These are phyloP conservation scores for Ogataea polymorpha DNA, from an alignment of 805 yeast genomes.

Conservation along the genomic window DNA sequence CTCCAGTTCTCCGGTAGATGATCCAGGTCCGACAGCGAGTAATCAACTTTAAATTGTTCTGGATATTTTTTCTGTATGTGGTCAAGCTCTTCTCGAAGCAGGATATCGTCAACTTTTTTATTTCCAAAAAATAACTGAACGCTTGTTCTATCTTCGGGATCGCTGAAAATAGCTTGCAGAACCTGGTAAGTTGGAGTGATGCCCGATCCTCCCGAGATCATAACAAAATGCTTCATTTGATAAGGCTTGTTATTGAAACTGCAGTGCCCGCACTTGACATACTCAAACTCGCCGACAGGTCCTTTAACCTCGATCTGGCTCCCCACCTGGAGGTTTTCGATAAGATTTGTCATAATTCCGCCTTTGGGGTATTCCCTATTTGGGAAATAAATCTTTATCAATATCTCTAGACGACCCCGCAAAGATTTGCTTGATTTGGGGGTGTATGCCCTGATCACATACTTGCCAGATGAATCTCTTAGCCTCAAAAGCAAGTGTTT, in stretches of 20 bases:
- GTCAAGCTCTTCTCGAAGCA: conserved; percentile 46
- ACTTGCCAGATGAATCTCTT: conserved; percentile 22
- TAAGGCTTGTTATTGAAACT: conserved; percentile 9
- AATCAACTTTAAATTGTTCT: conserved; percentile 34
- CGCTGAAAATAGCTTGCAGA: conserved; percentile 41
- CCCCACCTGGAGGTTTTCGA: conserved; percentile 27
- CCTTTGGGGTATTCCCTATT: conserved; percentile 26
- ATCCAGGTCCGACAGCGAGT: conserved; percentile 32
- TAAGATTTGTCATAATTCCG: conserved; percentile 31
- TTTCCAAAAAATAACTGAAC: conserved; percentile 46
- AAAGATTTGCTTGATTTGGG: conserved; percentile 30
- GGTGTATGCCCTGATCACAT: conserved; percentile 35
- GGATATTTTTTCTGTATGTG: conserved; percentile 37
- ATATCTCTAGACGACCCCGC: conserved; percentile 29
- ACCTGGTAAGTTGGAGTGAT: conserved; percentile 56
- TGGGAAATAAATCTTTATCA: conserved; percentile 35
- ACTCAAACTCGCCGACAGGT: conserved; percentile 32
- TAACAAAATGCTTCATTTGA: conserved; percentile 32
- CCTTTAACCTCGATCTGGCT: conserved; percentile 30
- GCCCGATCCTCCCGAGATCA: conserved; percentile 57
- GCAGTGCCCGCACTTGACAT: conserved; percentile 17
- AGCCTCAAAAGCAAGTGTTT: conserved; percentile 31
- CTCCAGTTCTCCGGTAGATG: conserved; percentile 28
- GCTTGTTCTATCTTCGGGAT: conserved; percentile 44
- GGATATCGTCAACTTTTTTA: conserved; percentile 40